phyloP scores from a whole-genome alignment of 306 rosid species.

The Gynostemma pentaphyllum region DNA sequence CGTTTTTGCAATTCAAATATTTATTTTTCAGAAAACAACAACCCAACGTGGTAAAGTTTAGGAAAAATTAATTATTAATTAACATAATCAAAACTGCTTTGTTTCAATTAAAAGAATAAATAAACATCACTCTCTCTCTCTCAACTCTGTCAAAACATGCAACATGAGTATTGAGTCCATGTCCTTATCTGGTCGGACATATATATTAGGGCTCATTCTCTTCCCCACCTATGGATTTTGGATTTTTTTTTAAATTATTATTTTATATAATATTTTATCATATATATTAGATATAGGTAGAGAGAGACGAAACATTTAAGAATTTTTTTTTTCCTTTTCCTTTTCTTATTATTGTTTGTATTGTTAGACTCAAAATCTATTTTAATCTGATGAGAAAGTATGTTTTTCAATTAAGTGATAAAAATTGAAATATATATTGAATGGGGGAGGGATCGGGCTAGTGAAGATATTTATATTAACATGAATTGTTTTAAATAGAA shows the following conservation, averaged over 20 bases:
- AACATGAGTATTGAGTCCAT: constrained; percentile 10
- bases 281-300: too few species aligned
- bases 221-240: constrained; percentile 18
- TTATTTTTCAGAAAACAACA: background rate
- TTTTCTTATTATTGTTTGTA: too few species aligned
- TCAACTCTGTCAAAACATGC: background rate
- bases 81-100: background rate
- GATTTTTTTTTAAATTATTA: constrained; percentile 3
- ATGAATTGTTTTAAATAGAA: too few species aligned
- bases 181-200: constrained; percentile 34
- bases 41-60: background rate
- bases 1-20: background rate
- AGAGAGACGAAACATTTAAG: background rate
- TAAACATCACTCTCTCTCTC: background rate
- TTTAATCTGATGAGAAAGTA: too few species aligned
- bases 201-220: constrained; percentile 20
- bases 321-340: too few species aligned
- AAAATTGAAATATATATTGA: too few species aligned
- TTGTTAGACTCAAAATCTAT: too few species aligned
- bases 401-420: too few species aligned
- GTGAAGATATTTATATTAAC: too few species aligned
- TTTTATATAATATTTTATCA: too few species aligned
- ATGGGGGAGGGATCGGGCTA: too few species aligned
- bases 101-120: too few species aligned
- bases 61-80: background rate